A percentile compares a stretch with the other conserved stretches of the same genome.
phyloP scores from a whole-genome alignment of 768 basidiomycete species.

The Amanita inopinata region DNA sequence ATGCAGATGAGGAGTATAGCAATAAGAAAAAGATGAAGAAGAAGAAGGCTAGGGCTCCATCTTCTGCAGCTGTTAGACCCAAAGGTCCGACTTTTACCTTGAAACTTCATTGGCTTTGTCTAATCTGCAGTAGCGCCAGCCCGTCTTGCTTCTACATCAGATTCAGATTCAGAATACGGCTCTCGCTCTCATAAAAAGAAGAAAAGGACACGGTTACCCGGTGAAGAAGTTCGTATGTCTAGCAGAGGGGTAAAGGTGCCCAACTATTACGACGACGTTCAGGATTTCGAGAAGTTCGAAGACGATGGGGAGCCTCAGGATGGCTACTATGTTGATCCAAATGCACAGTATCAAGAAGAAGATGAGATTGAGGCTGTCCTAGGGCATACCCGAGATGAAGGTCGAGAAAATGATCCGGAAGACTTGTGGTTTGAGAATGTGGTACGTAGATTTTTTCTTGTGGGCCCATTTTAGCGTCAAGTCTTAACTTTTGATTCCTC shows the following conservation, averaged over 20 bases:
- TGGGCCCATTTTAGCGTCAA: constrained; percentile 6
- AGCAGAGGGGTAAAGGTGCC: constrained; percentile 70
- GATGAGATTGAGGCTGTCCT: constrained; percentile 93
- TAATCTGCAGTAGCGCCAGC: constrained; percentile 27
- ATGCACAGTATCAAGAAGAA: constrained; percentile 48
- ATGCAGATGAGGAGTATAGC: constrained; percentile 67
- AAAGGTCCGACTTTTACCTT: constrained; percentile 37
- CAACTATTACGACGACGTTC: constrained; percentile 77
- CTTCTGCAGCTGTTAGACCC: constrained; percentile 38
- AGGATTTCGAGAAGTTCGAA: constrained; percentile 65
- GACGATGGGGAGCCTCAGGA: constrained; percentile 53
- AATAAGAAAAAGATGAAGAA: constrained; percentile 61
- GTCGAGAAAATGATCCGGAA: constrained; percentile 60
- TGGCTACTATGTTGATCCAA: constrained; percentile 46
- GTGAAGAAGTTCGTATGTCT: constrained; percentile 71
- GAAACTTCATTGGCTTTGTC: constrained; percentile 10
- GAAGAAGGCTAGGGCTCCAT: constrained; percentile 46
- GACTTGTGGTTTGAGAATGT: constrained; percentile 87
- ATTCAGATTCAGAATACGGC: constrained; percentile 84
- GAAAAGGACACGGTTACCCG: constrained; percentile 49
- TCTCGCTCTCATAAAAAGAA: constrained; percentile 77
- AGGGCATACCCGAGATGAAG: constrained; percentile 79
- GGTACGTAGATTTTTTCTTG: constrained; percentile 33
- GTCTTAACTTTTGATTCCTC: constrained; percentile 3
- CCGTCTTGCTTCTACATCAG: constrained; percentile 52